Conservation (phyloP, 768 basidiomycete species). For the Gelatoporia subvermispora region DNA sequence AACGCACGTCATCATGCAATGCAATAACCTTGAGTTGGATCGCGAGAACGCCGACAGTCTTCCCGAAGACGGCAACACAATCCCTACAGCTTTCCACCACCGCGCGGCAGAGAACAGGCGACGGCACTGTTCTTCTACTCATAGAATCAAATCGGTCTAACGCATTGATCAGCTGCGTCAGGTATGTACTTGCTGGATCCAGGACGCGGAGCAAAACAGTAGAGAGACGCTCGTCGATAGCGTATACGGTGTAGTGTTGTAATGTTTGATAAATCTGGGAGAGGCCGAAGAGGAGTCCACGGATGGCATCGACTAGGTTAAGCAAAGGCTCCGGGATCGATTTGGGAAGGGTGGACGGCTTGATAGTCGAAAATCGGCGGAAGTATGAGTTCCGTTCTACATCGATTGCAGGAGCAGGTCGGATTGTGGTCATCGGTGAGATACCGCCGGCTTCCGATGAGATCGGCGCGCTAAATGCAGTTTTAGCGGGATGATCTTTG, state of each 20-base stretch:
- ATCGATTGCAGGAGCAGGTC: conserved; percentile 56
- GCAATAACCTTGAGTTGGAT: conserved; percentile 78
- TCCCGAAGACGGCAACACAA: conserved; percentile 77
- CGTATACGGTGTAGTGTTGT: conserved; percentile 80
- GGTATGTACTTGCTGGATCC: conserved; percentile 76
- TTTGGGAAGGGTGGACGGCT: conserved; percentile 52
- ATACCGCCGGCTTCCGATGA: no score
- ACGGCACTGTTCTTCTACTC: conserved; percentile 63
- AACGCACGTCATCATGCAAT: conserved; percentile 76
- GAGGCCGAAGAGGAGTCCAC: conserved; percentile 87
- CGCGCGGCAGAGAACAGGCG: conserved; percentile 65
- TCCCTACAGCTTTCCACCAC: conserved; percentile 84
- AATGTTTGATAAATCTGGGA: conserved; percentile 89
- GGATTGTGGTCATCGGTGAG: conserved; percentile 37
- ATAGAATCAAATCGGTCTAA: conserved; percentile 88
- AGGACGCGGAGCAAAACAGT: conserved; percentile 79
- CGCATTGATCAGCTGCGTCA: conserved; percentile 79
- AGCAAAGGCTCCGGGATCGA: conserved; percentile 67
- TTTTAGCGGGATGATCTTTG: no score
- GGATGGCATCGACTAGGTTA: conserved; percentile 77
- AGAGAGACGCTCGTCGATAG: conserved; percentile 77
- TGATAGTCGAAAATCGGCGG: conserved; percentile 79
- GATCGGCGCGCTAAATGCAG: no score
- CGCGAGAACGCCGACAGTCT: conserved; percentile 79
- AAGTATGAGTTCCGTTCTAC: conserved; percentile 91